Evolutionary conservation across 108 stramenopile species (phyloP).

Genomic region (Aureococcus anophagefferens): DNA sequence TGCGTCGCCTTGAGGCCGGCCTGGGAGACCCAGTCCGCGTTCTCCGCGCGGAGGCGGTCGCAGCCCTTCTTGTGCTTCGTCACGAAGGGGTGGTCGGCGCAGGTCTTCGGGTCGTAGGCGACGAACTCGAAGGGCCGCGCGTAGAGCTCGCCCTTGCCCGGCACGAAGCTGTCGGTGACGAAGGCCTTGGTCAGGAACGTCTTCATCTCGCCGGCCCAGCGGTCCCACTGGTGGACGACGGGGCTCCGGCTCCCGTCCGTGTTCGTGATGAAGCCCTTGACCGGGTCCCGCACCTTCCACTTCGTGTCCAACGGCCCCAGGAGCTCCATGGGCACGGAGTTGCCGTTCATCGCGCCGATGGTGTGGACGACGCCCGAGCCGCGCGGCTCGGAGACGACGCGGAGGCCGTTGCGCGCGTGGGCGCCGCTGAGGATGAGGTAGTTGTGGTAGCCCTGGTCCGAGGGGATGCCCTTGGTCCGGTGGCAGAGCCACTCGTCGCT

Average conservation of each 20-base stretch:
- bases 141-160: neutral
- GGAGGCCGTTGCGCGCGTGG: neutral
- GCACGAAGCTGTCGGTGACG: neutral
- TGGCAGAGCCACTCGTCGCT: neutral
- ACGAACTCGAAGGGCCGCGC: neutral
- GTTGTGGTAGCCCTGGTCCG: neutral
- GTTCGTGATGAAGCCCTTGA: neutral
- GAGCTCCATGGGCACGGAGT: neutral
- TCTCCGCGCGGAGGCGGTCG: neutral
- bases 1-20: neutral
- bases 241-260: neutral
- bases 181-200: neutral
- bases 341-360: neutral
- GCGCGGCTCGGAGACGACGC: neutral
- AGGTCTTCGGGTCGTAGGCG: neutral
- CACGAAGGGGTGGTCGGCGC: neutral
- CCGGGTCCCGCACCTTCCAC: neutral
- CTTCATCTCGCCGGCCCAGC: neutral
- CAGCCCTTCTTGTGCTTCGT: neutral
- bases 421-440: neutral
- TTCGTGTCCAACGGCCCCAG: neutral
- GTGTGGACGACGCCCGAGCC: neutral
- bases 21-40: neutral
- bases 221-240: neutral
- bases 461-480: neutral